Conservation (phyloP, 805 yeast species). For the Zygotorulaspora sp. region DNA sequence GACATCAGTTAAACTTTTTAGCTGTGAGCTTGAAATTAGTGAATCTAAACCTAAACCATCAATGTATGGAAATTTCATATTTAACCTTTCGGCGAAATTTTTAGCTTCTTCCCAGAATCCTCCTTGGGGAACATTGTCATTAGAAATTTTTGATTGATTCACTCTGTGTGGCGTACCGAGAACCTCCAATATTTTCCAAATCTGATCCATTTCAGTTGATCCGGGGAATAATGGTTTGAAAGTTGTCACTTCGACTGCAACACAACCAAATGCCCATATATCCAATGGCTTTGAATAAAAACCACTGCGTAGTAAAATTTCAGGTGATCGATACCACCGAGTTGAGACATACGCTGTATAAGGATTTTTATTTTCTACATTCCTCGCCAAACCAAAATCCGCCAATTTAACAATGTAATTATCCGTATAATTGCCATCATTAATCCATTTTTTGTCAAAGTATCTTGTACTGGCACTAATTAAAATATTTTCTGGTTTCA, state of each 20-base stretch:
- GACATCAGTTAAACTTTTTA: slow-evolving; percentile 37
- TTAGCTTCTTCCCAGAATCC: slow-evolving; percentile 71
- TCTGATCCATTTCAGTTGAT: slow-evolving; percentile 69
- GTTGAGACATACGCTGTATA: slow-evolving; percentile 79
- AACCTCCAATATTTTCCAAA: slow-evolving; percentile 57
- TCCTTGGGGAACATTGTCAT: slow-evolving; percentile 51
- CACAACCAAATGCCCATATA: slow-evolving; percentile 83
- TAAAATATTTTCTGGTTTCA: slow-evolving; percentile 89
- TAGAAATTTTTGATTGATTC: slow-evolving; percentile 18
- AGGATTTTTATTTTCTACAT: slow-evolving; percentile 46
- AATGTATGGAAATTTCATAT: slow-evolving; percentile 53
- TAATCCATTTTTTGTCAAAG: slow-evolving; percentile 39
- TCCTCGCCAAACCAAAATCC: slow-evolving; percentile 76
- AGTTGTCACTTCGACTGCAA: slow-evolving; percentile 67
- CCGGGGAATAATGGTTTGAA: slow-evolving; percentile 85
- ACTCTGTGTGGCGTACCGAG: slow-evolving; percentile 66
- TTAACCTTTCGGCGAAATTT: slow-evolving; percentile 47
- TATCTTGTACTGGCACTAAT: slow-evolving; percentile 55
- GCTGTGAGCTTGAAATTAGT: slow-evolving; percentile 44
- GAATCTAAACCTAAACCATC: slow-evolving; percentile 46
- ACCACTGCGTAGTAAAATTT: slow-evolving; percentile 60
- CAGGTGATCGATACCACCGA: slow-evolving; percentile 85
- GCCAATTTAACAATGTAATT: slow-evolving; percentile 67
- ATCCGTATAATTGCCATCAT: slow-evolving; percentile 26
- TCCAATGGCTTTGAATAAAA: slow-evolving; percentile 67